Percentiles rank a stretch among this genome's conserved stretches.
phyloP scores from a whole-genome alignment of 176 grass and related monocot species.

The Aegilops umbellulata region DNA sequence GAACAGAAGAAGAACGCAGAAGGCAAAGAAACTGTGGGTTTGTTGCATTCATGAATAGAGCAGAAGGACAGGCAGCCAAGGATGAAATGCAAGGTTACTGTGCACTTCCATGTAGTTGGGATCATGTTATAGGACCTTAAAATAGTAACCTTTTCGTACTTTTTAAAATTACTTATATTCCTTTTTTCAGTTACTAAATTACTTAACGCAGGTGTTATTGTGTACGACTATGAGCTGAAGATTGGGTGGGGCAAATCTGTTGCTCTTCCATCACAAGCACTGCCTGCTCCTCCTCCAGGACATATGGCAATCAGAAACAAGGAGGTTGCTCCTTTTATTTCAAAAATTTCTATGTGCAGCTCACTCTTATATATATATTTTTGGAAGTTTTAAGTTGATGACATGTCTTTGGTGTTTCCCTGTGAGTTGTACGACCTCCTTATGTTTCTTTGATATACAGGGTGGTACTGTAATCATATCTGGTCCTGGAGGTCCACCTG shows the following conservation, averaged over 20 bases:
- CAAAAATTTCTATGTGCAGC: background rate
- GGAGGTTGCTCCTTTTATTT: conserved; percentile 52
- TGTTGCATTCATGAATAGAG: conserved; percentile 99
- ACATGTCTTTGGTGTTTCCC: background rate
- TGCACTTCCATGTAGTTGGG: conserved; percentile 2
- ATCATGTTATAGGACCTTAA: conserved; percentile 17
- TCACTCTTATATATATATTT: conserved; percentile 3
- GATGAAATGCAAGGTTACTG: conserved; percentile 99
- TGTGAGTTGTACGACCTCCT: background rate
- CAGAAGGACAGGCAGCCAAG: conserved; percentile 93
- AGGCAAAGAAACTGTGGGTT: conserved; percentile 98
- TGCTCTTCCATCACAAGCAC: conserved; percentile 88
- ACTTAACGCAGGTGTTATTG: conserved; percentile 74
- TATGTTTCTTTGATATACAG: conserved; percentile 51
- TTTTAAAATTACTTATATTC: background rate
- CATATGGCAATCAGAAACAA: conserved; percentile 99
- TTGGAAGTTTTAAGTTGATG: background rate
- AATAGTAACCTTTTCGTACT: background rate
- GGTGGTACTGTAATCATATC: conserved; percentile 84
- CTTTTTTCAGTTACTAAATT: conserved; percentile 14
- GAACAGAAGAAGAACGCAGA: conserved; percentile 94
- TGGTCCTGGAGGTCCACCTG: conserved; percentile 68
- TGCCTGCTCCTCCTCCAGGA: conserved; percentile 94
- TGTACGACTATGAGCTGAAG: conserved; percentile 98
- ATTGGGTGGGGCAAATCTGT: conserved; percentile 99